Conservation (phyloP, 2,329 filamentous ascomycete species). For the Penicillium janthinellum region DNA sequence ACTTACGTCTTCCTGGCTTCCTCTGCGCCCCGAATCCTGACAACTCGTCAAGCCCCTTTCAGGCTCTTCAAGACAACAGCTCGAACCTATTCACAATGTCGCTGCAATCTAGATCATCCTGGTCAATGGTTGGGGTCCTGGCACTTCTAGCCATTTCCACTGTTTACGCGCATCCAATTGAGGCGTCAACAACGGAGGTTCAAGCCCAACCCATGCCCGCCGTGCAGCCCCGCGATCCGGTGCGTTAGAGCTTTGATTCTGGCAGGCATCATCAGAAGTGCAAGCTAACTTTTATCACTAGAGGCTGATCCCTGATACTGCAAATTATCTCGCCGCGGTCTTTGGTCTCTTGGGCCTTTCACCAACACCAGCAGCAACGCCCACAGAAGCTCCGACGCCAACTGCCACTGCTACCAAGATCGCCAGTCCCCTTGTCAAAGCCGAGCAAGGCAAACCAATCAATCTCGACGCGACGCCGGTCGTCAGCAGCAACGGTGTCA, state of each 20-base stretch:
- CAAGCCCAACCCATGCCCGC: neutral
- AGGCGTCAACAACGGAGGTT: neutral
- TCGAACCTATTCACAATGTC: slow-evolving; percentile 10
- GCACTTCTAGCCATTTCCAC: slow-evolving; percentile 12
- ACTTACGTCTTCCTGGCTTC: neutral
- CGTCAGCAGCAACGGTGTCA: neutral
- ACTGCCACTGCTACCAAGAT: neutral
- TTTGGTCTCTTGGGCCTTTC: slow-evolving; percentile 23
- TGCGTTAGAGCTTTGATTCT: slow-evolving; percentile 2
- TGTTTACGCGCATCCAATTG: slow-evolving; percentile 20
- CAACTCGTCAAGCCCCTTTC: neutral
- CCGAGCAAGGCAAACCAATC: neutral
- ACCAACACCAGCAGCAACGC: slow-evolving; percentile 7
- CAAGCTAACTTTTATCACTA: slow-evolving; percentile 9
- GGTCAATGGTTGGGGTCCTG: neutral
- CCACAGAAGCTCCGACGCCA: neutral
- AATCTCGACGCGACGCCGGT: slow-evolving; percentile 10
- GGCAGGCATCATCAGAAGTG: neutral
- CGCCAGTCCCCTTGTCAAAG: neutral
- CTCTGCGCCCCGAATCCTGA: neutral
- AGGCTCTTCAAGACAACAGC: neutral
- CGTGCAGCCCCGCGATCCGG: slow-evolving; percentile 22
- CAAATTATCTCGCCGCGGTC: slow-evolving; percentile 18
- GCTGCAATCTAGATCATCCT: slow-evolving; percentile 1
- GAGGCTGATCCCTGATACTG: slow-evolving; percentile 28